These are phyloP conservation scores for Exserohilum rostratum DNA, from an alignment of 2,329 filamentous ascomycete genomes.

Conservation along the genomic window DNA sequence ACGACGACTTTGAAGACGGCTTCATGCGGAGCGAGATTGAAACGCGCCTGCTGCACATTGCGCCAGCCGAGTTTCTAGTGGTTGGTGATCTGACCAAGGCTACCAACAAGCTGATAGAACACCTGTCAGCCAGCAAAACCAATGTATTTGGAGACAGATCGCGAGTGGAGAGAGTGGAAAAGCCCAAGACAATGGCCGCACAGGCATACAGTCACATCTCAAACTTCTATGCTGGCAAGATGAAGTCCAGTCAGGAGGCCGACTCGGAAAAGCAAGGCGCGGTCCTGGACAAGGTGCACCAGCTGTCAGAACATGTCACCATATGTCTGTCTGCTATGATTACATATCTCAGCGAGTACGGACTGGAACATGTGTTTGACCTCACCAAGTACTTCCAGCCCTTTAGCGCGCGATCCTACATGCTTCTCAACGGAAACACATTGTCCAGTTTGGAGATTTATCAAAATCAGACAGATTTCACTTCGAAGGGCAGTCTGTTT, in stretches of 20 bases:
- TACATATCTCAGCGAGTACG: slow-evolving; percentile 87
- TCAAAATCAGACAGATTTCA: slow-evolving; percentile 88
- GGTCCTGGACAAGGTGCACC: slow-evolving; percentile 85
- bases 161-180: slow-evolving; percentile 79
- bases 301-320: slow-evolving; percentile 82
- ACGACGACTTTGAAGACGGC: slow-evolving; percentile 94
- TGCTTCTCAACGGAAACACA: slow-evolving; percentile 95
- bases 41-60: slow-evolving; percentile 91
- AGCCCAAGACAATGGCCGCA: slow-evolving; percentile 79
- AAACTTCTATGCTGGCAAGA: slow-evolving; percentile 87
- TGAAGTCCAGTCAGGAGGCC: slow-evolving; percentile 59
- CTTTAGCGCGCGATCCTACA: slow-evolving; percentile 91
- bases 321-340: slow-evolving; percentile 98
- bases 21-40: slow-evolving; percentile 98
- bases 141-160: slow-evolving; percentile 93
- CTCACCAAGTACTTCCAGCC: slow-evolving; percentile 96
- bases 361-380: slow-evolving; percentile 92
- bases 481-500: slow-evolving; percentile 85
- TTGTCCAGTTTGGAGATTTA: slow-evolving; percentile 94
- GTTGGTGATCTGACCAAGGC: slow-evolving; percentile 89
- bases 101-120: slow-evolving; percentile 88
- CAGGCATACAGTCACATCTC: slow-evolving; percentile 89
- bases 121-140: slow-evolving; percentile 83
- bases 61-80: slow-evolving; percentile 92
- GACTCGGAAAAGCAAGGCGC: slow-evolving; percentile 52